Base-by-base conservation (phyloP, 805 yeast genomes). In the Kodamaea neixiangensis region DNA sequence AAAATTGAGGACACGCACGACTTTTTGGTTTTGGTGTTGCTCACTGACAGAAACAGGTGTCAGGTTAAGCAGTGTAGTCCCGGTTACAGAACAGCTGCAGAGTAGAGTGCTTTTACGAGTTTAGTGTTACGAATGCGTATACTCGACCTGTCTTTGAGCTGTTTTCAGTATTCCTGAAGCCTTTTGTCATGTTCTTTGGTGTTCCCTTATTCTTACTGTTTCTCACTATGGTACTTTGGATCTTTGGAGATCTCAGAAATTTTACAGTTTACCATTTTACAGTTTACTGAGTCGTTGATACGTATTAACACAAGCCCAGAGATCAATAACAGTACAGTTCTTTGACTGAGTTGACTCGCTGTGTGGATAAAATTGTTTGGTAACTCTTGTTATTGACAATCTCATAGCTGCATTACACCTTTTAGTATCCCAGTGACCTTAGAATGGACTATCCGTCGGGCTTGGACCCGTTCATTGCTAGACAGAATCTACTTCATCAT, bases 401-500 rank as follows among this genome's bases (percentile, higher is more conserved):
- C 11, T 5, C 31, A 25, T 25, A 9, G 7, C 11, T 25, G 31
- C 31, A 25, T 25, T 25, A 10, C 7, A 22, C 29, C 31, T 25
- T 25, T 25, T 25, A 25, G 31, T 13, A 25, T 25, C 7, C 10
- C 7, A 25, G 10, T 9, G 7, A 25, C 11, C 7, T 25, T 40
- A 41, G 25, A 19, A 57, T 57, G 61, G 64, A 64, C 29, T 67
- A 61, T 47, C 73, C 72, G 14, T 44, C 49, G 33, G 76, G 76
- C 34, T 59, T 68, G 34, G 76, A 72, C 54, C 75, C 77, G 25
- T 69, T 70, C 47, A 62, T 61, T 7, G 63, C 72, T 11, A 63
- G 78, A 48, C 79, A 74, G 62, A 68, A 69, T 49, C 58, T 74
- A 20, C 67, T 74, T 46, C 76, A 72, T 53, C 78, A 75, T 51